Conservation (phyloP, 164 flowering plant species). For the Pachysandra terminalis region DNA sequence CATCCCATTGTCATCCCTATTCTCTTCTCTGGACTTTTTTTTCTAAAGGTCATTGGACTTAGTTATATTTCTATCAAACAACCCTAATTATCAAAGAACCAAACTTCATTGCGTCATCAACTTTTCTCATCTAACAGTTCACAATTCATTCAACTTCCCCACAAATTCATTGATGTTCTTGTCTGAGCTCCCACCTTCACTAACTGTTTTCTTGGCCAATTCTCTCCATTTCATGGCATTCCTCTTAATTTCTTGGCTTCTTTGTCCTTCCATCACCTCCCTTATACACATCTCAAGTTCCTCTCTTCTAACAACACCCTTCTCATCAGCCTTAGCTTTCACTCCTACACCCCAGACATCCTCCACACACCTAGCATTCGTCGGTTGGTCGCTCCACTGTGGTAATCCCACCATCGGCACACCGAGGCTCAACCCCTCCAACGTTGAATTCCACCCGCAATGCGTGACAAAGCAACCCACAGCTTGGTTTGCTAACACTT, state of each 20-base stretch:
- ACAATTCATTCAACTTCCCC: no score
- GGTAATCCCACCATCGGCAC: conserved; percentile 48
- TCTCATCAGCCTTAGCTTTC: conserved; percentile 32
- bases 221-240: conserved; percentile 32
- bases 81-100: no score
- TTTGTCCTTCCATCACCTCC: conserved; percentile 35
- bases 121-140: no score
- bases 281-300: conserved; percentile 28
- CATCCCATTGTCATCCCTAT: no score
- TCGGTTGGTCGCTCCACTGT: conserved; percentile 40
- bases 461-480: conserved; percentile 42
- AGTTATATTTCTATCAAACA: no score
- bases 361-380: conserved; percentile 38
- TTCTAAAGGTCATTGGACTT: no score
- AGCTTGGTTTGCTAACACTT: conserved; percentile 29
- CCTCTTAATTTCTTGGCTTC: conserved; percentile 21
- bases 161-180: no score
- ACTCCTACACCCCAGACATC: conserved; percentile 42
- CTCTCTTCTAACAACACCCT: conserved; percentile 35
- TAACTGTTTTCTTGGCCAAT: no score
- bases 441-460: conserved; percentile 51
- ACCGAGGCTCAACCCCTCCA: conserved; percentile 40
- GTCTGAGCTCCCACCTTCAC: no score
- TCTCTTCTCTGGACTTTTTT: no score
- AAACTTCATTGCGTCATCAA: no score